phyloP scores from a whole-genome alignment of 2,329 filamentous ascomycete genomes.

The Botryotinia globosa region DNA sequence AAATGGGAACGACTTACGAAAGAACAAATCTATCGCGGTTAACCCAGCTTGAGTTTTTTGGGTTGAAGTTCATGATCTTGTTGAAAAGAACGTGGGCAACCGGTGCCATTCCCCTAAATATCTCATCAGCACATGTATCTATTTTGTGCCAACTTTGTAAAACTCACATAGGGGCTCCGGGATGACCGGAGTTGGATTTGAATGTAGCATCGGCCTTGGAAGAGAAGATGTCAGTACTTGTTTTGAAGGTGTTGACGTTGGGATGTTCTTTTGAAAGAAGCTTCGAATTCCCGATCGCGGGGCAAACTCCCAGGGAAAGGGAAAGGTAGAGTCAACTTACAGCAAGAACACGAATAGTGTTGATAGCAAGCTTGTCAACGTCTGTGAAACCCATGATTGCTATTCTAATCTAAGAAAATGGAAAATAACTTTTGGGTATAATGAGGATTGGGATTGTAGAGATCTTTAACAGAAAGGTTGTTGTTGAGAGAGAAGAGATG shows the following conservation, averaged over 20 bases:
- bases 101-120: conserved; percentile 74
- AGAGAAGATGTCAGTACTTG: conserved; percentile 24
- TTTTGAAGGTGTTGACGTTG: conserved; percentile 18
- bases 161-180: conserved; percentile 90
- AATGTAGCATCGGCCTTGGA: conserved; percentile 92
- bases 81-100: conserved; percentile 96
- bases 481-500: conserved; percentile 11
- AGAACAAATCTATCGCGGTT: conserved; percentile 99
- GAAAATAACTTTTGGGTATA: conserved; percentile 2
- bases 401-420: conserved; percentile 16
- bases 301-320: conserved; percentile 35
- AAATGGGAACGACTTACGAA: conserved; percentile 66
- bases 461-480: not conserved
- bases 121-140: conserved; percentile 5
- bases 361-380: conserved; percentile 86
- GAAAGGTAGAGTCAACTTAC: conserved; percentile 57
- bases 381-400: conserved; percentile 79
- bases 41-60: conserved; percentile 95
- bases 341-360: conserved; percentile 95
- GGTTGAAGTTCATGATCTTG: conserved; percentile 99
- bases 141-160: not conserved
- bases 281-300: conserved; percentile 38
- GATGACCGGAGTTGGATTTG: conserved; percentile 95
- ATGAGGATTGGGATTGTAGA: not conserved
- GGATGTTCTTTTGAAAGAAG: conserved; percentile 31